Conservation (phyloP, 176 grass and related monocot species). For the Avena atlantica region DNA sequence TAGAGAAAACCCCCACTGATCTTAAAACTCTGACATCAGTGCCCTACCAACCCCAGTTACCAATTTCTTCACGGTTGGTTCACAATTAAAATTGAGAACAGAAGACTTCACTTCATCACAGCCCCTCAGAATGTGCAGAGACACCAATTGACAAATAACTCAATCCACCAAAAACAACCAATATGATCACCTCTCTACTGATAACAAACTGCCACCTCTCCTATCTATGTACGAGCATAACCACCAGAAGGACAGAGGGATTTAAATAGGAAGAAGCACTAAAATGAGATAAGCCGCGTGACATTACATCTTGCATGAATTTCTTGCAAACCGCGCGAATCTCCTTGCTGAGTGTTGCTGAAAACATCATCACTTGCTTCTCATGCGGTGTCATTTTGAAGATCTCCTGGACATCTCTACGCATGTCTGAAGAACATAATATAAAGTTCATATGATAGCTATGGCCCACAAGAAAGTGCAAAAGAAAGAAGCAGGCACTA, state of each 20-base stretch:
- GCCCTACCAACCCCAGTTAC: constrained; percentile 28
- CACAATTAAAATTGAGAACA: constrained; percentile 32
- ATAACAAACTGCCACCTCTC: constrained; percentile 31
- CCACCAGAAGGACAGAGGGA: constrained; percentile 29
- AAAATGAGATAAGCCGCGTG: constrained; percentile 59
- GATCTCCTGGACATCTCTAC: constrained; percentile 98
- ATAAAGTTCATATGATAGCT: constrained; percentile 31
- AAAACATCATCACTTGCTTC: constrained; percentile 99
- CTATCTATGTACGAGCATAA: constrained; percentile 32
- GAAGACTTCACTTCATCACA: constrained; percentile 30
- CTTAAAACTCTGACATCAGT: constrained; percentile 29
- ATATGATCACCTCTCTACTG: constrained; percentile 36
- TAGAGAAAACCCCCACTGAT: constrained; percentile 26
- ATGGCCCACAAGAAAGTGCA: background rate
- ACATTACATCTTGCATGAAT: constrained; percentile 99
- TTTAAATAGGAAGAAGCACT: constrained; percentile 32
- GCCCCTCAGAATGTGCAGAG: constrained; percentile 10
- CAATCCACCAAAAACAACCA: constrained; percentile 22
- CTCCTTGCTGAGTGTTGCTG: constrained; percentile 98
- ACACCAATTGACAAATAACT: constrained; percentile 32
- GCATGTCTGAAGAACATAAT: constrained; percentile 93
- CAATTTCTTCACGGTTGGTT: constrained; percentile 17
- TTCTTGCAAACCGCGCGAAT: constrained; percentile 94
- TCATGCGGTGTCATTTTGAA: constrained; percentile 99
- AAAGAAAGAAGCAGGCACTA: background rate